Evolutionary conservation across 2,329 filamentous ascomycete genomes (phyloP), one percentile per base, ranked within the genome.

Genomic region (Colletotrichum sp.): DNA sequence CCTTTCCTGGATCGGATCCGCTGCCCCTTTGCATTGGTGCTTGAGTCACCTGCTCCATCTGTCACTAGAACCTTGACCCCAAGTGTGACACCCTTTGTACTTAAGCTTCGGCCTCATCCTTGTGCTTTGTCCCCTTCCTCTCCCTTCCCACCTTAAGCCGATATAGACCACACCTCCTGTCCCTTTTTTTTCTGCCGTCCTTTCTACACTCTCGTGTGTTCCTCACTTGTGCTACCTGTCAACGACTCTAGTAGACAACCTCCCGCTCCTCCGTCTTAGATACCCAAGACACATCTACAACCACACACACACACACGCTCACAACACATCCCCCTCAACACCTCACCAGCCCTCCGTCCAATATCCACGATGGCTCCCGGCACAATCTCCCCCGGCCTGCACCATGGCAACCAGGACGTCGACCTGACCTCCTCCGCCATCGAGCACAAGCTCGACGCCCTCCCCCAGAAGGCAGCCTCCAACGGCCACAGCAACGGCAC

Each of bases 371-470:
- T 83, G 82, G 78, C 82, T 63, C 81, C 81, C 49, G 80, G 80
- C n/a, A 79, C 79, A 25, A 75, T 79, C 59, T 78, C 79, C 69
- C 80, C 79, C 72, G 72, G 76, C 39, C 62, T 78, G 34, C 80
- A 79, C 78, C 80, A 90, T 90, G 89, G 85, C 88, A 79, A 83
- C 71, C 87, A 89, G 78, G 88, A 89, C 66, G 79, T 88, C 78
- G 87, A 90, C 83, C 85, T 91, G 78, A 90, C 88, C 49, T 86
- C 89, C 68, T 85, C 88, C 22, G 89, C 89, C 78, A 83, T 92
- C 74, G 85, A 88, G 79, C 86, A 89, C 81, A 90, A 90, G 80
- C 83, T 89, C 78, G 81, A 84, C 34, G 81, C 82, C 74, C 80
- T 83, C 44, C 78, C 82, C 64, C 73, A 73, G 22, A 66, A 62